Evolutionary conservation across 345 rosid genomes (phyloP), one percentile per base, ranked within the genome.

Genomic region (Populus simonii): DNA sequence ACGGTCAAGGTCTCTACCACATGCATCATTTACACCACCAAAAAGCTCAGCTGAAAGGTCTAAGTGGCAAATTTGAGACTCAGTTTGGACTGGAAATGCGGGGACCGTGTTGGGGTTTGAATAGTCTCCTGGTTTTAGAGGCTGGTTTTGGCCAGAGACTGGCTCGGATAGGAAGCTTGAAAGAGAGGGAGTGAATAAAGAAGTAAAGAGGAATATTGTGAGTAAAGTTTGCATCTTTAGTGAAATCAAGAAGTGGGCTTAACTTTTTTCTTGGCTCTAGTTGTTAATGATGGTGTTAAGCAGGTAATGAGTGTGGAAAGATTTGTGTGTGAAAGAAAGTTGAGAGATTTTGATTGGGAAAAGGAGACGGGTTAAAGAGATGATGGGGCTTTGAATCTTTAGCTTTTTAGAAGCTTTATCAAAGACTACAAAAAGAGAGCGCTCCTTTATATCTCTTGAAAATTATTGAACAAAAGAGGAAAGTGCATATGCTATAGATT

Each of bases 21-120:
- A 96, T 1, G 99, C 99, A 13, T 87, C 91, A 75, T 85, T 86
- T 43, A 96, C 99, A 2, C 99, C 99, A 29, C 99, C 99, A 76
- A 96, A 96, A 43, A 96, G 94, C 87, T 96, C 99, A 36, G 85
- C 95, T 0, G 99, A 94, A 79, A 96, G 92, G 92, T 96, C 98
- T 20, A 96, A 89, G 20, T 90, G 86, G 85, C 98, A 96, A 72
- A 80, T 84, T 70, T 89, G 94, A 75, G 92, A 84, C 66, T 91
- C 85, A 0, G 92, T 87, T 75, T 91, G 94, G 39, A 78, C 88
- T 1, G 98, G 98, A 75, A 89, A 89, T 36, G 98, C 97, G 1
- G 97, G 98, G 71, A 93, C 98, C 16, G 94, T 93, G 80, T 91
- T 90, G 29, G 90, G 66, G 53, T 69, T 35, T 10, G 75, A 43